Conservation (phyloP, 768 basidiomycete genomes). For the Lactarius vividus region DNA sequence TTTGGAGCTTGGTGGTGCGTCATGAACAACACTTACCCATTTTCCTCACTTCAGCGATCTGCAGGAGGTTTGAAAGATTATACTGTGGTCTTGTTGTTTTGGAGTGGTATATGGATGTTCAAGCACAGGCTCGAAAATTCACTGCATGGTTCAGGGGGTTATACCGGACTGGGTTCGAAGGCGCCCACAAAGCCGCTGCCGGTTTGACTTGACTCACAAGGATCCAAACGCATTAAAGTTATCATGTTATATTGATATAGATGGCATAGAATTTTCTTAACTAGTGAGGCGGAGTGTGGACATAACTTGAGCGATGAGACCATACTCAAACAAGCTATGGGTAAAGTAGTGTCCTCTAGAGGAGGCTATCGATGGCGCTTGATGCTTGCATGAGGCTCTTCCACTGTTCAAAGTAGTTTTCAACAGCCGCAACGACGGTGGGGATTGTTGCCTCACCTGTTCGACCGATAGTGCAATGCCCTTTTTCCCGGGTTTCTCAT, state of each 20-base stretch:
- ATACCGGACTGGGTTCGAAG: constrained; percentile 53
- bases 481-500: constrained; percentile 77
- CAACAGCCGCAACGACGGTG: not conserved
- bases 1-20: constrained; percentile 69
- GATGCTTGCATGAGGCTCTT: constrained; percentile 18
- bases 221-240: constrained; percentile 25
- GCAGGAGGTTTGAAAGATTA: constrained; percentile 57
- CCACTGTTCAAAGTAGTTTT: constrained; percentile 40
- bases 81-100: constrained; percentile 50
- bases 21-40: not conserved
- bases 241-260: constrained; percentile 11
- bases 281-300: not conserved
- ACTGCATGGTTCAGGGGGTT: constrained; percentile 68
- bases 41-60: constrained; percentile 10
- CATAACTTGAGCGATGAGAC: not conserved
- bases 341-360: constrained; percentile 4
- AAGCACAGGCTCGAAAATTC: constrained; percentile 53
- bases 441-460: constrained; percentile 47
- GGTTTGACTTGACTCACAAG: constrained; percentile 45
- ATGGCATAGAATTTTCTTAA: constrained; percentile 13
- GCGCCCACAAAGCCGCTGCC: constrained; percentile 70
- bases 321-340: not conserved
- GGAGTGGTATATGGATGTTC: constrained; percentile 63
- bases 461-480: constrained; percentile 66
- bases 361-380: constrained; percentile 8